Base-by-base conservation (phyloP, 2,329 filamentous ascomycete genomes). In the Apiospora aurea region DNA sequence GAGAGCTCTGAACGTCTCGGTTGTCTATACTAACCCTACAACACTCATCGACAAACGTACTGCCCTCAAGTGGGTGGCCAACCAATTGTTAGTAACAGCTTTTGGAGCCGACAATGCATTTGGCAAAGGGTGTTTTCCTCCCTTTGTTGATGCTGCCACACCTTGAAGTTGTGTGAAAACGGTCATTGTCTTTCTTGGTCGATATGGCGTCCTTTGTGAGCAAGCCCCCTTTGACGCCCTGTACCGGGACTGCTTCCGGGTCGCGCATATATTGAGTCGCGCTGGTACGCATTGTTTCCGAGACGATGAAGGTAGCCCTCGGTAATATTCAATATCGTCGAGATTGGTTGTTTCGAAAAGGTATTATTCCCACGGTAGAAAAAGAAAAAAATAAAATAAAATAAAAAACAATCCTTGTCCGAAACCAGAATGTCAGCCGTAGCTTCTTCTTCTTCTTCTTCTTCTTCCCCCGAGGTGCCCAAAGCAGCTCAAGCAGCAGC, bases 121-220 rank as follows among this genome's bases (percentile, higher is more conserved):
- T n/a, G 21, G 0, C 6, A 2, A n/a, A 18, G 34, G 57, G 34
- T 10, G n/a, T 21, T 38, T 24, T 34, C 18, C 29, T 29, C 5
- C n/a, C 57, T 64, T 64, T 64, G 57, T 64, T 21, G 5, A n/a
- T 41, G 21, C 29, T 11, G 57, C 18, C 57, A 64, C 34, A n/a
- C 6, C 21, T 6, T 41, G 34, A 41, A 41, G 26, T 13, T 41
- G 29, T 14, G 29, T 34, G 57, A 41, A 41, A 64, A 3, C 34
- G 57, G 57, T n/a, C n/a, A n/a, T 34, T 61, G 53, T 38, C 34
- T 38, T 38, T 38, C 57, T n/a, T 64, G 21, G 57, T n/a, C 57
- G 57, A 1, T 14, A 64, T 64, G 57, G 34, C 57, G 11, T 41
- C 34, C 57, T 64, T 64, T 64, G 34, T 64, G 57, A 61, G 57